Evolutionary conservation across 2,329 filamentous ascomycete genomes (phyloP).

Genomic region (Aspergillus fijiensis): DNA sequence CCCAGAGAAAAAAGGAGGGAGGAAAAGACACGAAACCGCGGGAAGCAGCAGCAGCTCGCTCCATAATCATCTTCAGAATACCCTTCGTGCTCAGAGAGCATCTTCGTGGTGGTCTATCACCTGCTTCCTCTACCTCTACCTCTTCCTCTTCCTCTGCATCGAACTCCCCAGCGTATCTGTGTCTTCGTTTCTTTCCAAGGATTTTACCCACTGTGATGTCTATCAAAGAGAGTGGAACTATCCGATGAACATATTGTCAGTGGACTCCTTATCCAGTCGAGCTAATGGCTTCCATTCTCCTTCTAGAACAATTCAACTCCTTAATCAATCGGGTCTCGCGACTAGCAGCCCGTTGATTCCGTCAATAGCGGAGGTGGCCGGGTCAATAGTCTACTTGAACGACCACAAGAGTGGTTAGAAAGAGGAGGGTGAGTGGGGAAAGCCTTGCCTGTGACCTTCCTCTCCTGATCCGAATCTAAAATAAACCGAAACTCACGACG

Average conservation of each 20-base stretch:
- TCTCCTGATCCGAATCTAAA: background rate
- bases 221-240: slow-evolving; percentile 1
- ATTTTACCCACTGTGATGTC: background rate
- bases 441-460: background rate
- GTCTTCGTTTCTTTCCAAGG: background rate
- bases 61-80: background rate
- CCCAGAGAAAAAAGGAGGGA: background rate
- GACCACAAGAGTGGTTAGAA: background rate
- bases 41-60: background rate
- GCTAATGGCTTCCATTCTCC: background rate
- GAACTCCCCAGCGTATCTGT: background rate
- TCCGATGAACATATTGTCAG: background rate
- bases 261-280: background rate
- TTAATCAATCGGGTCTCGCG: background rate
- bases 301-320: background rate
- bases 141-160: background rate
- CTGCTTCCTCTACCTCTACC: background rate
- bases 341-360: slow-evolving; percentile 12
- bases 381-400: slow-evolving; percentile 17
- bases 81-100: background rate
- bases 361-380: slow-evolving; percentile 20
- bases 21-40: background rate
- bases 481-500: background rate
- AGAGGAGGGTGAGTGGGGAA: background rate
- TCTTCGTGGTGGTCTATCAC: background rate